Evolutionary conservation across 306 rosid genomes (phyloP), one percentile per base, ranked within the genome.

Genomic region (Spatholobus suberectus): DNA sequence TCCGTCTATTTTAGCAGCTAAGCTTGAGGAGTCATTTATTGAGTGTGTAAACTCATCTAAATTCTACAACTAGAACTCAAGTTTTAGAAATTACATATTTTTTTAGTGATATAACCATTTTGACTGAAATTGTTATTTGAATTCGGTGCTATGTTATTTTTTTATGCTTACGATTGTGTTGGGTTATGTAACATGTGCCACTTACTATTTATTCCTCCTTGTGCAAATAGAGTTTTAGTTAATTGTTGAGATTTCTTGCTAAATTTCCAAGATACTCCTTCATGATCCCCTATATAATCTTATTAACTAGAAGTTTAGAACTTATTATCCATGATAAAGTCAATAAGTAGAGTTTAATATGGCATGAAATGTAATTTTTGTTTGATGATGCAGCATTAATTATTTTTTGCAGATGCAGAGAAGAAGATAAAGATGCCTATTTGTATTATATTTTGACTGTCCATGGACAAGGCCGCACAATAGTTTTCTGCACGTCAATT

Each of bases 371-470:
- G 69, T 46, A 35, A 13, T 47, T 58, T 73, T 57, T 68, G 55
- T 61, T 68, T 58, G 70, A 75, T 80, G 55, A 66, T 49, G 29
- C 29, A 13, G 63, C 29, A 72, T 32, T 27, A 77, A 73, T 83
- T 41, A 65, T 49, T 49, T 29, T 11, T 34, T 81, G 78, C 97
- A 96, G 99, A 86, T 96, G 99, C 97, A 91, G 77, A 34, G 99
- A 96, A 82, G 99, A 96, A 73, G 93, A 94, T 66, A 96, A 96
- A 87, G 98, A 96, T 82, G 96, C 99, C 41, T 87, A 90, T 86
- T 80, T 96, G 91, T 94, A 92, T 89, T 96, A 96, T 86, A 89
- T 96, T 73, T 83, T 94, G 85, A 87, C 94, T 58, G 87, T 92
- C 71, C 97, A 96, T 87, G 97, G 98, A 70, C 89, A 88, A 89